Evolutionary conservation across 176 grass and related monocot genomes (phyloP), one percentile per base, ranked within the genome.

Genomic region (Tillandsia fasciculata): DNA sequence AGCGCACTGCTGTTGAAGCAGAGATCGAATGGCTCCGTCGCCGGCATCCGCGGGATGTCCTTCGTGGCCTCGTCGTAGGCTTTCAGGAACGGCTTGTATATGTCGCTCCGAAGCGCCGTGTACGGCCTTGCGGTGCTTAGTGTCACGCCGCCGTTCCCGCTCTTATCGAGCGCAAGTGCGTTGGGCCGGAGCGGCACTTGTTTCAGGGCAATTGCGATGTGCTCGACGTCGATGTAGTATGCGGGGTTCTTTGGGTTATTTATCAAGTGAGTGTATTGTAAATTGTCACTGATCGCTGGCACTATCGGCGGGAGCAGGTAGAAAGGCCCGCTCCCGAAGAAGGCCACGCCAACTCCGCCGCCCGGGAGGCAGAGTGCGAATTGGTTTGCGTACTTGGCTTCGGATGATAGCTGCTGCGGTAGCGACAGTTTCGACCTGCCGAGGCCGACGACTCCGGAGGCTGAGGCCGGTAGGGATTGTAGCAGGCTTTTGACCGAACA

Each of bases 291-390:
- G 52, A 74, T 74, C 52, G 87, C 73, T 0, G n/a, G 52, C 1
- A 49, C 18, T 17, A 20, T 14, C n/a, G 51, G 22, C 0, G 1
- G 7, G 50, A 75, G 70, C 51, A 91, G 14, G 52, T 72, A 52
- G 68, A 87, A 76, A 8, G 84, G 81, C 28, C 81, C 79, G 0
- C 71, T 76, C 22, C 88, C 92, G 28, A 96, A 86, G 68, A 88
- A 88, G 0, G 74, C 88, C 6, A 86, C 82, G 20, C 91, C 76
- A 1, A 77, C 29, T 13, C 57, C 69, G n/a, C 48, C 13, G 22
- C 65, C 49, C 26, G 85, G 88, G 76, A 96, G 91, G 71, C 91
- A 91, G 65, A 96, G 81, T 9, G 70, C 80, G 58, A 96, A 88
- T 52, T 56, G 70, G 49, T 66, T 72, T 7, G 77, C 29, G 15